A percentile compares a stretch with the other conserved stretches of the same genome.
Conservation (phyloP, 2,329 filamentous ascomycete species). For the Orbilia quercus region DNA sequence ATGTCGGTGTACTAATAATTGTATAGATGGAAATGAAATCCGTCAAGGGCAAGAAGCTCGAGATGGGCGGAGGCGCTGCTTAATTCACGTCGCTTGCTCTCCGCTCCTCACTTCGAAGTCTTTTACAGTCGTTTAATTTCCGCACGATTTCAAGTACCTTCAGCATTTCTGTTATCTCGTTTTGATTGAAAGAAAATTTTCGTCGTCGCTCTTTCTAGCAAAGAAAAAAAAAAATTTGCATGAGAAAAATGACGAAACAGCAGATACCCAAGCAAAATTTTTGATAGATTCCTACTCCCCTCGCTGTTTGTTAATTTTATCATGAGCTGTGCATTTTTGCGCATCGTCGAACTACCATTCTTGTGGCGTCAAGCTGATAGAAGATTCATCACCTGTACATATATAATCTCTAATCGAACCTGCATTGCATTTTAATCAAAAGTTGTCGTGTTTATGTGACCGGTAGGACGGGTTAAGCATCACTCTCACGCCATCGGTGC, state of each 20-base stretch:
- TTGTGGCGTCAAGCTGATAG: neutral
- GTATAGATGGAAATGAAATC: slow-evolving; percentile 56
- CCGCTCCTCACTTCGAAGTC: neutral
- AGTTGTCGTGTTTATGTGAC: neutral
- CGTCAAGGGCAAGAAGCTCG: slow-evolving; percentile 53
- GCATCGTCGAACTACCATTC: neutral
- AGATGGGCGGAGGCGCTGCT: slow-evolving; percentile 34
- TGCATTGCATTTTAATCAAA: neutral
- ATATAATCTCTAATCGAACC: neutral
- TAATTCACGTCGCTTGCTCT: neutral
- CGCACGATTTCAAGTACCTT: neutral
- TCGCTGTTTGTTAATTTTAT: slow-evolving; percentile 1
- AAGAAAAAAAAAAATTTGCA: neutral
- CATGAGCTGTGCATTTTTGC: neutral
- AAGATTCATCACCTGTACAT: slow-evolving; percentile 12
- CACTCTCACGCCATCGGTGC: slow-evolving; percentile 4
- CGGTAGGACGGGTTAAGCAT: too few relatives aligned
- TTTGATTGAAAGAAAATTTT: neutral
- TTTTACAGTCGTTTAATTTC: neutral
- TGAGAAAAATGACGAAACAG: slow-evolving; percentile 15
- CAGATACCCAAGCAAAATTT: slow-evolving; percentile 31
- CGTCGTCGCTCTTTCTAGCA: too few relatives aligned
- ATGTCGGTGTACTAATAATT: slow-evolving; percentile 21
- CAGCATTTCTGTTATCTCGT: slow-evolving; percentile 2
- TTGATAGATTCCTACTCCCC: slow-evolving; percentile 26